A percentile compares a stretch with the other conserved stretches of the same genome.
Conservation (phyloP, 2,329 filamentous ascomycete species). For the Ophiostoma tasmaniense region DNA sequence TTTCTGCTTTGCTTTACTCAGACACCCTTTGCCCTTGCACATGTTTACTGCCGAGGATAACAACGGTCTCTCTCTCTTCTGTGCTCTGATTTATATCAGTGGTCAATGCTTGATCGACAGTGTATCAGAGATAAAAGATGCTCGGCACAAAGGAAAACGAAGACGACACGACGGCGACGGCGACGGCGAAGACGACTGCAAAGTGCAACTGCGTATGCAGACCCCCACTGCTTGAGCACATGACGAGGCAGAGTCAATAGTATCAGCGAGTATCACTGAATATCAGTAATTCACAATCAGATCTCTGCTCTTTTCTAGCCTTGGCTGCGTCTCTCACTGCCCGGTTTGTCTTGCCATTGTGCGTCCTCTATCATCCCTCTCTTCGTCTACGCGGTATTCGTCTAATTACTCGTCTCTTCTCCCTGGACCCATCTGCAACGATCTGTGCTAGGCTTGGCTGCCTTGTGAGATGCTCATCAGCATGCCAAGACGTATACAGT, state of each 20-base stretch:
- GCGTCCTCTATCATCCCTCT: background rate
- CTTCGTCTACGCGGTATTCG: background rate
- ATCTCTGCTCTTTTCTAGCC: background rate
- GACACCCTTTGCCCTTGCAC: background rate
- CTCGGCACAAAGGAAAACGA: conserved; percentile 21
- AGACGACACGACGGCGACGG: background rate
- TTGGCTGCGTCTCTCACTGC: background rate
- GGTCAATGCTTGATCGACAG: background rate
- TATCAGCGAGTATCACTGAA: background rate
- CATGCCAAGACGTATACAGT: background rate
- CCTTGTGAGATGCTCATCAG: background rate
- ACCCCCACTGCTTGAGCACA: background rate
- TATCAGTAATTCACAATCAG: background rate
- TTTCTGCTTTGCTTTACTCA: background rate
- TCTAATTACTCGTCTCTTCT: background rate
- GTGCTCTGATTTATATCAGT: background rate
- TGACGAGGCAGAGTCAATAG: background rate
- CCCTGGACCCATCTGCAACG: background rate
- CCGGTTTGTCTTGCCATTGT: background rate
- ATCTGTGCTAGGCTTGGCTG: conserved; percentile 2
- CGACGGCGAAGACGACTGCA: background rate
- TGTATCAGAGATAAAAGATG: background rate
- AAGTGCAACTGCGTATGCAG: background rate
- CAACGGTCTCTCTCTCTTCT: background rate
- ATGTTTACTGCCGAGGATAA: background rate